Conservation (phyloP, 176 grass and related monocot genomes). For the Leersia perrieri region DNA sequence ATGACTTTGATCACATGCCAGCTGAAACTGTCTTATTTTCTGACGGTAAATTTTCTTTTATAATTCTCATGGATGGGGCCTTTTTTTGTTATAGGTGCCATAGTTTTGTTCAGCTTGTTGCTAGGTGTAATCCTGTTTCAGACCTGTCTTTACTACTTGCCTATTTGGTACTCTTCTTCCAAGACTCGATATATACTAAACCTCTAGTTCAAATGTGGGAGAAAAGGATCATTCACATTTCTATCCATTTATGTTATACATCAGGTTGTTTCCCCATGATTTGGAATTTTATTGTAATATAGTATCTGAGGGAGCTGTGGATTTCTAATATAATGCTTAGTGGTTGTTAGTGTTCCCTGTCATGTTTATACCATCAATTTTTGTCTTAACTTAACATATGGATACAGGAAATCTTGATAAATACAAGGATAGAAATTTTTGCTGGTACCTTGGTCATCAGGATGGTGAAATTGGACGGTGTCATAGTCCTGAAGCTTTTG, state of each 20-base stretch:
- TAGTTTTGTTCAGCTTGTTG: not conserved
- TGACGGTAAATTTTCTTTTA: conserved; percentile 51
- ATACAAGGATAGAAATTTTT: conserved; percentile 84
- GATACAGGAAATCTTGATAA: conserved; percentile 60
- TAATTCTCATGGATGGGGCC: not conserved
- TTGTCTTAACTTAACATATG: conserved; percentile 23
- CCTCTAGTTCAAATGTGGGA: not conserved
- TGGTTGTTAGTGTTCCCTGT: conserved; percentile 17
- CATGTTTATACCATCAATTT: conserved; percentile 11
- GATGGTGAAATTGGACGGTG: conserved; percentile 70
- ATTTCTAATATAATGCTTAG: not conserved
- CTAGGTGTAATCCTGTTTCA: conserved; percentile 11
- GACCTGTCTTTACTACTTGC: not conserved
- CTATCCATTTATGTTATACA: not conserved
- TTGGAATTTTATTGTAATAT: not conserved
- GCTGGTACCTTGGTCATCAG: conserved; percentile 75
- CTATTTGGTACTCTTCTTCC: not conserved
- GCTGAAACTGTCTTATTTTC: conserved; percentile 48
- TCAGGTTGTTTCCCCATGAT: not conserved
- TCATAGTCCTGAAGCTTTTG: conserved; percentile 70
- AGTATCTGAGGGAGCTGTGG: not conserved
- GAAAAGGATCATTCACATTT: not conserved
- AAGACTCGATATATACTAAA: conserved; percentile 6
- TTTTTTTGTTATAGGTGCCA: not conserved
- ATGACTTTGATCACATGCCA: conserved; percentile 46